Base-by-base conservation (phyloP, 2,329 filamentous ascomycete species). In the Cytospora schulzeri region DNA sequence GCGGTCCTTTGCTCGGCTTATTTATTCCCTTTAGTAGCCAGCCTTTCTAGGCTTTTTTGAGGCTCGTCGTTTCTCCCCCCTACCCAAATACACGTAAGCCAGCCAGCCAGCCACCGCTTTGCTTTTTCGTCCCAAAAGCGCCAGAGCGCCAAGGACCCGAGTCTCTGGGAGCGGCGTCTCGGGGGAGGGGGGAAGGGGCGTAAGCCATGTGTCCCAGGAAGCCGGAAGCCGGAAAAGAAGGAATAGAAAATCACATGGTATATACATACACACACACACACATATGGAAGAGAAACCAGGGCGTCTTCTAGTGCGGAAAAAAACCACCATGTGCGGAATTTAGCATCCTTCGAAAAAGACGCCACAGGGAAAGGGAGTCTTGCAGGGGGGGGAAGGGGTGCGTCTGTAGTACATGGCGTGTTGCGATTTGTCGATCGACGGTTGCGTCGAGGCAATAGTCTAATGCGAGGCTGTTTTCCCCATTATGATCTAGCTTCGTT, bases 381-480 rank as follows among this genome's bases (percentile, higher is more conserved):
- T 63, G 64, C 64, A 51, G 56, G 31, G n/a, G n/a, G n/a, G n/a
- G n/a, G n/a, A n/a, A n/a, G n/a, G n/a, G n/a, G n/a, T n/a, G 50
- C 50, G 22, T 19, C n/a, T 17, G 51, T 66, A 22, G 56, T 50
- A 66, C 64, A 66, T 66, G 64, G 64, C 64, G 60, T 14, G 22
- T 45, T 66, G 60, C 56, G 41, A 66, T 66, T 66, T 66, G 64
- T 63, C 50, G 31, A 28, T 28, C 38, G 52, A 57, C 52, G 60
- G n/a, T 19, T 51, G 54, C 26, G 50, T 31, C n/a, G 33, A 59
- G 52, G 64, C 53, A 60, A 56, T 57, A 63, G 64, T 63, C 24
- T 57, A 62, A 62, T 62, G 60, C 60, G 60, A 56, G 60, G 41
- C 41, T 48, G 41, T 24, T n/a, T n/a, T 45, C 19, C n/a, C 41